phyloP scores from a whole-genome alignment of 2,329 filamentous ascomycete species.

The Blastomyces silverae region DNA sequence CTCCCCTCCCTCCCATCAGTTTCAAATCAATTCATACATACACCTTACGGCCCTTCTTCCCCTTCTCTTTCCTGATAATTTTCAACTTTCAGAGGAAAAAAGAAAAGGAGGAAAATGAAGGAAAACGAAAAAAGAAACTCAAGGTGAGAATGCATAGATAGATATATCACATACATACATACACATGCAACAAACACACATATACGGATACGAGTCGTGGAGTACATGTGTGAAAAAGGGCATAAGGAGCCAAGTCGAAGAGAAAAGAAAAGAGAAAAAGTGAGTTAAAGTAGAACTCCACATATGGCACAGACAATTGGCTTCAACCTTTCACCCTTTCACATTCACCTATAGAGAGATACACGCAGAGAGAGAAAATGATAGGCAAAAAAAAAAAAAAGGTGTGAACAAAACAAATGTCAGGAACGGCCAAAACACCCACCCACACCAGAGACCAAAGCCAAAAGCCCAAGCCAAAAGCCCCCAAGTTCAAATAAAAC shows the following conservation, averaged over 20 bases:
- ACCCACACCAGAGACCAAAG: neutral
- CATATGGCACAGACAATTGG: no score
- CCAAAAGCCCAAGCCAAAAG: neutral
- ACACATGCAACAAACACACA: neutral
- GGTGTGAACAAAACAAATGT: neutral
- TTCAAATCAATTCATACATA: neutral
- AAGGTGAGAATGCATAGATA: constrained; percentile 3
- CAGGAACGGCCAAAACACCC: neutral
- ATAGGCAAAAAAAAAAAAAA: no score
- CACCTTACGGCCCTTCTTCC: neutral
- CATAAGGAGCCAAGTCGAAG: neutral
- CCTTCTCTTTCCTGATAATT: neutral
- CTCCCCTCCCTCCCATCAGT: neutral
- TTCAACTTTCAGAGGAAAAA: neutral
- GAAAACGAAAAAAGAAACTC: neutral
- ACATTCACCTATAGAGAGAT: no score
- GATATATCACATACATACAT: neutral
- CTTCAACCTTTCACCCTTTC: no score
- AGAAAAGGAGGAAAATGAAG: neutral
- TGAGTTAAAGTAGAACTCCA: no score
- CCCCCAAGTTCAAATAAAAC: neutral
- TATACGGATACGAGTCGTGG: no score
- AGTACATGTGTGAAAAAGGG: neutral
- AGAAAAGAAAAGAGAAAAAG: no score
- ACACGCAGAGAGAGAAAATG: neutral